phyloP scores from a whole-genome alignment of 164 flowering plant genomes.

The Santalum album region DNA sequence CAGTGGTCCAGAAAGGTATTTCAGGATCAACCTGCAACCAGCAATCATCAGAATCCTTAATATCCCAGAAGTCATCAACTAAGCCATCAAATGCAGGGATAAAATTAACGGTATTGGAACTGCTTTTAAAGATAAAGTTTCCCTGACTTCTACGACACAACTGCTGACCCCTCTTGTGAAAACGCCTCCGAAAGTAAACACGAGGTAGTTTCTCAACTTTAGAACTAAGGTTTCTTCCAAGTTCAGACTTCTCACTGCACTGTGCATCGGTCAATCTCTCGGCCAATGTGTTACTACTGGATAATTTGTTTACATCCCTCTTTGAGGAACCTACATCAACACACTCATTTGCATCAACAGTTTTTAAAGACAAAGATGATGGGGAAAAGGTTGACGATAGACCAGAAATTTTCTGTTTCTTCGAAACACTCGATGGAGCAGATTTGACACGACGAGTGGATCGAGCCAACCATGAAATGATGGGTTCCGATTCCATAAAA shows the following conservation, averaged over 20 bases:
- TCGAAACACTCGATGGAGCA: slow-evolving; percentile 27
- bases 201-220: slow-evolving; percentile 28
- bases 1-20: slow-evolving; percentile 19
- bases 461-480: slow-evolving; percentile 80
- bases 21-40: slow-evolving; percentile 9
- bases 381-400: slow-evolving; percentile 7
- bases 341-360: slow-evolving; percentile 12
- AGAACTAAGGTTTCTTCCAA: slow-evolving; percentile 11
- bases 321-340: slow-evolving; percentile 13
- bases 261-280: slow-evolving; percentile 15
- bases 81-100: slow-evolving; percentile 15
- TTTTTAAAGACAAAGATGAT: slow-evolving; percentile 17
- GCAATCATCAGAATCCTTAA: slow-evolving; percentile 16
- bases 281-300: slow-evolving; percentile 9
- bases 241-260: slow-evolving; percentile 17
- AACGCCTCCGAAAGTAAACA: slow-evolving; percentile 75
- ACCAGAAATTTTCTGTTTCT: slow-evolving; percentile 33
- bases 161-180: slow-evolving; percentile 24
- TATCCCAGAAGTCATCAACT: slow-evolving; percentile 4
- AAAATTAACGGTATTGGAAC: slow-evolving; percentile 15
- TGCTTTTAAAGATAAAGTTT: slow-evolving; percentile 12
- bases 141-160: slow-evolving; percentile 9
- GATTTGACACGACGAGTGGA: slow-evolving; percentile 47
- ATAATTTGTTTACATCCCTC: slow-evolving; percentile 12
- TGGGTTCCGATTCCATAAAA: slow-evolving; percentile 76